Evolutionary conservation across 371 early-diverging fungal genomes (phyloP).

Genomic region (Zopfochytrium polystomum): DNA sequence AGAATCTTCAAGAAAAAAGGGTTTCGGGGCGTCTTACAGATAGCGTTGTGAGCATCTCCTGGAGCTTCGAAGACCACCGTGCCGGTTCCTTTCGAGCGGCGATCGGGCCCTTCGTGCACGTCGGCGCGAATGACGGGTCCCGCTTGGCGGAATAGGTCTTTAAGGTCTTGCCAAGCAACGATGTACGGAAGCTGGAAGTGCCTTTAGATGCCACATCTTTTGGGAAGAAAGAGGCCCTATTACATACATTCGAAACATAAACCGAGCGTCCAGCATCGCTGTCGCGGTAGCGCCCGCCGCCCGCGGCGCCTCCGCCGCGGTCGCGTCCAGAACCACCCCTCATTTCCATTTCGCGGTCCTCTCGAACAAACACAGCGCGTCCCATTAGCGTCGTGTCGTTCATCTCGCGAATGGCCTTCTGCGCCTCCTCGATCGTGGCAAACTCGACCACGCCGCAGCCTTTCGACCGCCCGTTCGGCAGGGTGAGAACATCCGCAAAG

Average conservation of each 20-base stretch:
- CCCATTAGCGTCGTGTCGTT: conserved; percentile 72
- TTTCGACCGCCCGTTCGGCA: conserved; percentile 62
- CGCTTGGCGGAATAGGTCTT: conserved; percentile 69
- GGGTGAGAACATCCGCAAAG: conserved; percentile 64
- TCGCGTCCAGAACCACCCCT: conserved; percentile 33
- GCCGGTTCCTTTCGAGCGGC: conserved; percentile 67
- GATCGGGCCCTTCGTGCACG: conserved; percentile 57
- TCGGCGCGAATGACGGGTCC: conserved; percentile 63
- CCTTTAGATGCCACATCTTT: too few relatives aligned
- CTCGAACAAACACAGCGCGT: conserved; percentile 74
- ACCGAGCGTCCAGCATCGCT: conserved; percentile 16
- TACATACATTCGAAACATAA: conserved; percentile 29
- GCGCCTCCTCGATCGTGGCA: conserved; percentile 72
- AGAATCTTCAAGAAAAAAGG: not conserved
- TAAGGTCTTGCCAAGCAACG: conserved; percentile 73
- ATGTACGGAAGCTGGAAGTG: conserved; percentile 71
- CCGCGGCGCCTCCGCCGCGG: conserved; percentile 16
- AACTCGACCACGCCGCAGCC: conserved; percentile 77
- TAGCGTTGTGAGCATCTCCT: conserved; percentile 62
- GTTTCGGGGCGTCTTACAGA: conserved; percentile 50
- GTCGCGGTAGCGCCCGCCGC: conserved; percentile 6
- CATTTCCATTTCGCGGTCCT: conserved; percentile 46
- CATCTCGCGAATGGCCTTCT: conserved; percentile 71
- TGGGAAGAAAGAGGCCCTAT: conserved; percentile 49
- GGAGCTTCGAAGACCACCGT: conserved; percentile 66